These are phyloP conservation scores for Suillus sp. DNA, from an alignment of 768 basidiomycete genomes.

Conservation along the genomic window DNA sequence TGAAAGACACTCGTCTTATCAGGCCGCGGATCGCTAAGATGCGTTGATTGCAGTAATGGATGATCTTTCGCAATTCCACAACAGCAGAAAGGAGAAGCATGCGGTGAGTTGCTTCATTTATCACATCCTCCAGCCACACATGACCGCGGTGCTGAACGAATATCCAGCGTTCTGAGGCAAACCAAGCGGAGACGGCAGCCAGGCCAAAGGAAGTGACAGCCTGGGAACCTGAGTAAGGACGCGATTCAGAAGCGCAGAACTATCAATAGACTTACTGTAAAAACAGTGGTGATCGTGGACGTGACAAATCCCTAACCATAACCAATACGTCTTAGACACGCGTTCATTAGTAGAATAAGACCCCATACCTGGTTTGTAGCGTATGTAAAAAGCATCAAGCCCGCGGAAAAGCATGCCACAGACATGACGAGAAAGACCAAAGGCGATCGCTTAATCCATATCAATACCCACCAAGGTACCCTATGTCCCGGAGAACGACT, in stretches of 20 bases:
- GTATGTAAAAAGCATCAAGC: conserved; percentile 76
- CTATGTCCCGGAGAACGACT: conserved; percentile 57
- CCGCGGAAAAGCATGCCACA: conserved; percentile 80
- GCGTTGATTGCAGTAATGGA: conserved; percentile 28
- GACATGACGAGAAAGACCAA: conserved; percentile 83
- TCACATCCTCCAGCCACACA: conserved; percentile 54
- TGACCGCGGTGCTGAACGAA: conserved; percentile 50
- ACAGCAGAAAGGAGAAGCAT: conserved; percentile 32
- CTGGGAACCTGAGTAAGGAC: conserved; percentile 21
- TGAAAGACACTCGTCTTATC: conserved; percentile 25
- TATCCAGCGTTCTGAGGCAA: conserved; percentile 52
- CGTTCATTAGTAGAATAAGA: conserved; percentile 18
- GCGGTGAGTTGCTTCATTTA: conserved; percentile 30
- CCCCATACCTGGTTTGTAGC: conserved; percentile 63
- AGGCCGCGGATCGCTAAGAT: conserved; percentile 23
- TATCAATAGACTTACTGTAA: conserved; percentile 46
- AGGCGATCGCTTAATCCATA: conserved; percentile 86
- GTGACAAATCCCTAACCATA: conserved; percentile 55
- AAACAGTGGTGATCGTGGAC: conserved; percentile 72
- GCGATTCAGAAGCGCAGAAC: background rate
- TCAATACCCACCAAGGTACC: conserved; percentile 62
- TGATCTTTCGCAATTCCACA: conserved; percentile 1
- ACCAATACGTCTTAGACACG: conserved; percentile 10
- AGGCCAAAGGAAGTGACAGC: conserved; percentile 45
- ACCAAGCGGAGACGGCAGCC: conserved; percentile 56